Evolutionary conservation across 106 monocot genomes (phyloP).

Genomic region (Phalaenopsis equestris): DNA sequence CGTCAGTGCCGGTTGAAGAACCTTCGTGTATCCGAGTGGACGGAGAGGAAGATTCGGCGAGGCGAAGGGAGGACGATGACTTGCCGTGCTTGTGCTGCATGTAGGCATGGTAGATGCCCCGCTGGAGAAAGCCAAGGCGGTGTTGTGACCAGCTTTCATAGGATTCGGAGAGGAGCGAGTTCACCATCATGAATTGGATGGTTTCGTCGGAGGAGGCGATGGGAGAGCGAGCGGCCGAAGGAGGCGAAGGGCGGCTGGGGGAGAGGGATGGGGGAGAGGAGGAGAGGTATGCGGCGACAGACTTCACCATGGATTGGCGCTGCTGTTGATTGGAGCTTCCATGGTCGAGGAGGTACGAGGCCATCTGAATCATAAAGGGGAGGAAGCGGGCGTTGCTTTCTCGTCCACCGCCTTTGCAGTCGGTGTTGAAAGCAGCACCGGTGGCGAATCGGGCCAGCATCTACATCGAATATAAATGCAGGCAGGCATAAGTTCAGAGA

Average conservation of each 20-base stretch:
- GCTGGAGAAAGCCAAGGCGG: conserved; percentile 59
- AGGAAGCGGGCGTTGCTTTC: conserved; percentile 87
- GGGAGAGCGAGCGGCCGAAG: conserved; percentile 19
- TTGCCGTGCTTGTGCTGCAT: conserved; percentile 72
- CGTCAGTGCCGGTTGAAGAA: conserved; percentile 23
- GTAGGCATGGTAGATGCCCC: conserved; percentile 81
- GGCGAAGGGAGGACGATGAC: conserved; percentile 27
- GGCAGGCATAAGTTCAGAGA: neutral
- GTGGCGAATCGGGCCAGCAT: conserved; percentile 97
- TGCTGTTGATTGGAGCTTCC: conserved; percentile 50
- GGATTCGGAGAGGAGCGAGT: conserved; percentile 78
- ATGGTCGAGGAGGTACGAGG: conserved; percentile 71
- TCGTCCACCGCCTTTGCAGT: conserved; percentile 81
- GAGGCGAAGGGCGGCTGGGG: conserved; percentile 17
- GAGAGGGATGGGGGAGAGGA: conserved; percentile 15
- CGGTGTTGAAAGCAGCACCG: conserved; percentile 70
- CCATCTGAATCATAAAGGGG: conserved; percentile 98
- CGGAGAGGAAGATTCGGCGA: conserved; percentile 12
- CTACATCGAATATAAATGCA: conserved; percentile 15
- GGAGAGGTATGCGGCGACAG: conserved; percentile 53
- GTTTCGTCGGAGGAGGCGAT: conserved; percentile 50
- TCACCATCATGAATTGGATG: conserved; percentile 99
- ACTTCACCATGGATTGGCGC: conserved; percentile 55
- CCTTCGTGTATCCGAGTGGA: conserved; percentile 10
- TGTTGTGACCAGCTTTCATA: conserved; percentile 78